Evolutionary conservation across 139 green algal genomes (phyloP).

Genomic region (Nannochloris sp.): DNA sequence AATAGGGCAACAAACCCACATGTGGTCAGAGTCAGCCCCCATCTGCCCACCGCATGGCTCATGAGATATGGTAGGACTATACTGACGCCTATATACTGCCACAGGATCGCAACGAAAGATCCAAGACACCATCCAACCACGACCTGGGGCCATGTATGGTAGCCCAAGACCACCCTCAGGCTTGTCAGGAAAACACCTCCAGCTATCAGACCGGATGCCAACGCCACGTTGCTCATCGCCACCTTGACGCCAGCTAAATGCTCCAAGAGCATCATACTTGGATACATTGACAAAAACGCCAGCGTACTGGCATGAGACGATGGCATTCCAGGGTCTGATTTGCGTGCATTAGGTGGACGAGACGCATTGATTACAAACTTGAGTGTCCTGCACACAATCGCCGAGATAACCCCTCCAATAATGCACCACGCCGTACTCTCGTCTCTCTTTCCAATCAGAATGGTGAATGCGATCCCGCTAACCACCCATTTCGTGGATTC

Average conservation of each 20-base stretch:
- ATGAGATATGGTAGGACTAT: not conserved
- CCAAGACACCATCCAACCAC: conserved; percentile 46
- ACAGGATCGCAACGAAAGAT: conserved; percentile 14
- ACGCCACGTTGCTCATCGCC: not conserved
- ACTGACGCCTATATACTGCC: not conserved
- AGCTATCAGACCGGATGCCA: not conserved
- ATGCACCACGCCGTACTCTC: conserved; percentile 39
- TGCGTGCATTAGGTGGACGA: conserved; percentile 45
- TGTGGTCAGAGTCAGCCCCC: conserved; percentile 2
- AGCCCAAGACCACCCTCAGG: conserved; percentile 55
- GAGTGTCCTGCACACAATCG: conserved; percentile 31
- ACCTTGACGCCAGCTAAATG: not conserved
- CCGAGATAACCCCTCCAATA: not conserved
- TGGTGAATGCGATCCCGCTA: conserved; percentile 27
- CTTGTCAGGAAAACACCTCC: conserved; percentile 35
- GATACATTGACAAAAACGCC: conserved; percentile 54
- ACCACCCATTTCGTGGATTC: conserved; percentile 65
- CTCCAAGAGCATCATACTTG: not conserved
- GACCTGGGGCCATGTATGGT: conserved; percentile 60
- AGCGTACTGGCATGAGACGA: conserved; percentile 54
- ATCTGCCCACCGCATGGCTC: not conserved
- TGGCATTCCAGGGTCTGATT: conserved; percentile 62
- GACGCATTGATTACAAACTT: conserved; percentile 63
- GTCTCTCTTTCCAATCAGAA: conserved; percentile 41
- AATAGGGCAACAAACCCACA: conserved; percentile 9